Conservation (phyloP, 345 rosid genomes). For the Ceriops zippeliana region DNA sequence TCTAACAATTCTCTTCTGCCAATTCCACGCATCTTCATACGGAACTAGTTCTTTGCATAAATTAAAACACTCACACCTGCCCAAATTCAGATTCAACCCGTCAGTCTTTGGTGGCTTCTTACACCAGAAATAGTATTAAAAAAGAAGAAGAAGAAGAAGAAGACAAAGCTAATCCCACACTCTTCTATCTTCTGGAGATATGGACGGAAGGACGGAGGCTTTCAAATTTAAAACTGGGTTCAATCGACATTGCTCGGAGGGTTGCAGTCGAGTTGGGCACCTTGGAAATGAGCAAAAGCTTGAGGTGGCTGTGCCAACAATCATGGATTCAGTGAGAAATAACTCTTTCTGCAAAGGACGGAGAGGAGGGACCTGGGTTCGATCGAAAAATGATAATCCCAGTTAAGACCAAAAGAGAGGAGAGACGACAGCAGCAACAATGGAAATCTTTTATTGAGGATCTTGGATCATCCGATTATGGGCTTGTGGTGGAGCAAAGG, state of each 20-base stretch:
- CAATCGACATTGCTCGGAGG: neutral
- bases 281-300: constrained; percentile 19
- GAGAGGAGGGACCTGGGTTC: too few relatives aligned
- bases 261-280: constrained; percentile 2
- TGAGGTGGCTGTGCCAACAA: constrained; percentile 14
- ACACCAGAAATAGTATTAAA: neutral
- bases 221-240: constrained; percentile 4
- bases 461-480: too few relatives aligned
- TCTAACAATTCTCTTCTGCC: constrained; percentile 58
- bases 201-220: neutral
- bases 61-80: constrained; percentile 67
- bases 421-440: too few relatives aligned
- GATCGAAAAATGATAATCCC: too few relatives aligned
- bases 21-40: constrained; percentile 65
- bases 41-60: constrained; percentile 60
- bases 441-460: too few relatives aligned
- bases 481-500: too few relatives aligned
- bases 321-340: constrained; percentile 17
- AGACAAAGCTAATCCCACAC: constrained; percentile 18
- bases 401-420: too few relatives aligned
- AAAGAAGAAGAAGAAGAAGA: too few relatives aligned
- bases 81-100: neutral
- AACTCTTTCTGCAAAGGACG: too few relatives aligned
- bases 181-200: constrained; percentile 13
- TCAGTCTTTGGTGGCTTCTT: too few relatives aligned